A percentile compares a stretch with the other conserved stretches of the same genome.
Conservation (phyloP, 2,329 filamentous ascomycete genomes). For the Colletotrichum shisoi region DNA sequence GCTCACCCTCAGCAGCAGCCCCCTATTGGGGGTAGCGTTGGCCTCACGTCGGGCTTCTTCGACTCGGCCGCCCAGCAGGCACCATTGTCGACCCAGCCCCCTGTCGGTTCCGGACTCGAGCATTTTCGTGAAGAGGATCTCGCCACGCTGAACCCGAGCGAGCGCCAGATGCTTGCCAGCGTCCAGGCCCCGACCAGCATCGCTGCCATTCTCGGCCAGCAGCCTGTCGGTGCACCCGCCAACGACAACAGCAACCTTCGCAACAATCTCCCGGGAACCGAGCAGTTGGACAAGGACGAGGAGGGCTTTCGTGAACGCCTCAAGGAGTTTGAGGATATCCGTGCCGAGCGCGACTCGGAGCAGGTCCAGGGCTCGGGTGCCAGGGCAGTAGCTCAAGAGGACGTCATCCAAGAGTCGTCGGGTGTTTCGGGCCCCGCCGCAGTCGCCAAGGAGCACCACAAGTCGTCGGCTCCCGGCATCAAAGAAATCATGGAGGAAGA, state of each 20-base stretch:
- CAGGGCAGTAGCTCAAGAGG: conserved; percentile 38
- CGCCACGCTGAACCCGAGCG: conserved; percentile 65
- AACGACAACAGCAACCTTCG: conserved; percentile 52
- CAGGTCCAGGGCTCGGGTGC: conserved; percentile 48
- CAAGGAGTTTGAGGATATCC: conserved; percentile 81
- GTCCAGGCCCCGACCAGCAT: conserved; percentile 47
- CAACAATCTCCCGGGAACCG: conserved; percentile 58
- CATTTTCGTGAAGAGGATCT: conserved; percentile 77
- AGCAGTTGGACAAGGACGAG: conserved; percentile 61
- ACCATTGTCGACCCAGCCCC: conserved; percentile 47
- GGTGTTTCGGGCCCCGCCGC: conserved; percentile 32
- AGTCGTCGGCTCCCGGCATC: conserved; percentile 33
- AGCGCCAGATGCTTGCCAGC: conserved; percentile 62
- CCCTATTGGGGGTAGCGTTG: conserved; percentile 58
- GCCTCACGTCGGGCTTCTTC: conserved; percentile 73
- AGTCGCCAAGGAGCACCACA: conserved; percentile 35
- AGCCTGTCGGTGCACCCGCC: conserved; percentile 50
- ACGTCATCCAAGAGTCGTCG: conserved; percentile 31
- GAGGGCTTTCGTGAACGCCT: conserved; percentile 75
- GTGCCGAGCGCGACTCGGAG: conserved; percentile 73
- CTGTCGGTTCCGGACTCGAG: conserved; percentile 52
- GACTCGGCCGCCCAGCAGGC: conserved; percentile 61
- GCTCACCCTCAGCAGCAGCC: conserved; percentile 58
- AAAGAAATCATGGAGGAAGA: conserved; percentile 41
- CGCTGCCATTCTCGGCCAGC: conserved; percentile 45